phyloP scores from a whole-genome alignment of 202 grass and related monocot species.

The Alloteropsis angusta region DNA sequence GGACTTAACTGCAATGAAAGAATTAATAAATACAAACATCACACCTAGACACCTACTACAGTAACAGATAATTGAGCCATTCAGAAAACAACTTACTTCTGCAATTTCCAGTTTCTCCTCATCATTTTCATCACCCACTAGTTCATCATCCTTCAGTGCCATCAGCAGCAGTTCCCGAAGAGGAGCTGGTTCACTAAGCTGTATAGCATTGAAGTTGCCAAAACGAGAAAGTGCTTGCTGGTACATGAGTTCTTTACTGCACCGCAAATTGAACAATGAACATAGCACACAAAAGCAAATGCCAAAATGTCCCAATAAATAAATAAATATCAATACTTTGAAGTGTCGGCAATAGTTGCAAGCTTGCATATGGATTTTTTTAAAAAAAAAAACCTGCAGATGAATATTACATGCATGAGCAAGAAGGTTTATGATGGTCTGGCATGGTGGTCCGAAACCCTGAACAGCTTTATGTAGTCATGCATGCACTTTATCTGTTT shows the following conservation, averaged over 20 bases:
- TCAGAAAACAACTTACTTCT: conserved; percentile 37
- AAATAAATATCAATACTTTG: conserved; percentile 12
- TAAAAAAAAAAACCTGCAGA: not conserved
- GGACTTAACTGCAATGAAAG: not conserved
- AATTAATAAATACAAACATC: conserved; percentile 2
- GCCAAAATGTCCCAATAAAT: not conserved
- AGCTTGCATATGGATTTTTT: not conserved
- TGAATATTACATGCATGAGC: conserved; percentile 4
- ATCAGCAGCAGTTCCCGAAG: conserved; percentile 66
- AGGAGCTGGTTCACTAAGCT: conserved; percentile 80
- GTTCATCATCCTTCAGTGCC: conserved; percentile 71
- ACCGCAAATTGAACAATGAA: conserved; percentile 21
- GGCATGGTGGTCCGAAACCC: not conserved
- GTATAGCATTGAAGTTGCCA: conserved; percentile 92
- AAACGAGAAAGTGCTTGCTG: conserved; percentile 80
- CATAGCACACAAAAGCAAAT: not conserved
- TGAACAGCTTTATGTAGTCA: not conserved
- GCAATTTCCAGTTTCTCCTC: conserved; percentile 75
- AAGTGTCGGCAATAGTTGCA: not conserved
- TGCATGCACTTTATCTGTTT: conserved; percentile 4
- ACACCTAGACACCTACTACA: not conserved
- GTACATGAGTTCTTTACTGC: conserved; percentile 98
- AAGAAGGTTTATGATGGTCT: conserved; percentile 7
- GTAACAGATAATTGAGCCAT: not conserved
- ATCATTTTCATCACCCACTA: conserved; percentile 44